Evolutionary conservation across 2,329 filamentous ascomycete genomes (phyloP).

Genomic region (Diplodia corticola): DNA sequence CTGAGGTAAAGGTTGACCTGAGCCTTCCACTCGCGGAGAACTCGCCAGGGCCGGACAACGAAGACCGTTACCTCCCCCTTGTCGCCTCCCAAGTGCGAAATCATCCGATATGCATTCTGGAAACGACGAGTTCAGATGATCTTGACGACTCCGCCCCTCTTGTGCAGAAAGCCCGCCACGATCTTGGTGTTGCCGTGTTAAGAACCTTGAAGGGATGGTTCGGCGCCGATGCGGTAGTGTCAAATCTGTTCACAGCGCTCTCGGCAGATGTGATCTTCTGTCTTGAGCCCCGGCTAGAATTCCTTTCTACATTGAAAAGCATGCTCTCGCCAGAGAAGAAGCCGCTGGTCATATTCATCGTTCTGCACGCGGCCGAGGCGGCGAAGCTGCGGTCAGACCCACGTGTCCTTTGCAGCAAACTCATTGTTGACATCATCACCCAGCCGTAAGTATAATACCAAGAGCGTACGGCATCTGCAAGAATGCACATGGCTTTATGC

Average conservation of each 20-base stretch:
- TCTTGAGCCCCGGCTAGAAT: slow-evolving; percentile 36
- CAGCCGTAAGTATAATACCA: slow-evolving; percentile 33
- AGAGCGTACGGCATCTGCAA: no score
- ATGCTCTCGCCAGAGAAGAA: not conserved
- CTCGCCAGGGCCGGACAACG: not conserved
- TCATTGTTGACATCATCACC: slow-evolving; percentile 37
- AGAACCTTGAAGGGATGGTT: slow-evolving; percentile 28
- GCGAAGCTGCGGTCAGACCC: slow-evolving; percentile 36
- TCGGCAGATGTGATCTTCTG: slow-evolving; percentile 36
- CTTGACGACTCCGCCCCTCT: not conserved
- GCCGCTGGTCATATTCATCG: slow-evolving; percentile 36
- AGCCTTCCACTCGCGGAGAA: slow-evolving; percentile 1
- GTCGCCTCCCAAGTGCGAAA: slow-evolving; percentile 6
- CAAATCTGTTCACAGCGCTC: not conserved
- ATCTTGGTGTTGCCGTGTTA: slow-evolving; percentile 28
- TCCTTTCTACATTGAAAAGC: slow-evolving; percentile 29
- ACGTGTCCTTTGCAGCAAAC: slow-evolving; percentile 32
- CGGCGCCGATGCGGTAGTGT: not conserved
- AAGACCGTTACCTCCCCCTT: not conserved
- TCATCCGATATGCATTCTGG: slow-evolving; percentile 33
- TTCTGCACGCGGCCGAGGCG: slow-evolving; percentile 37
- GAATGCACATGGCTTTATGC: no score
- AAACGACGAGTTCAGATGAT: slow-evolving; percentile 16
- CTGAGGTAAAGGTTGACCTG: slow-evolving; percentile 22
- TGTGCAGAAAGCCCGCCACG: not conserved